Evolutionary conservation across 495 filamentous ascomycete genomes (phyloP).

Genomic region (Parachaetomium inaequale): DNA sequence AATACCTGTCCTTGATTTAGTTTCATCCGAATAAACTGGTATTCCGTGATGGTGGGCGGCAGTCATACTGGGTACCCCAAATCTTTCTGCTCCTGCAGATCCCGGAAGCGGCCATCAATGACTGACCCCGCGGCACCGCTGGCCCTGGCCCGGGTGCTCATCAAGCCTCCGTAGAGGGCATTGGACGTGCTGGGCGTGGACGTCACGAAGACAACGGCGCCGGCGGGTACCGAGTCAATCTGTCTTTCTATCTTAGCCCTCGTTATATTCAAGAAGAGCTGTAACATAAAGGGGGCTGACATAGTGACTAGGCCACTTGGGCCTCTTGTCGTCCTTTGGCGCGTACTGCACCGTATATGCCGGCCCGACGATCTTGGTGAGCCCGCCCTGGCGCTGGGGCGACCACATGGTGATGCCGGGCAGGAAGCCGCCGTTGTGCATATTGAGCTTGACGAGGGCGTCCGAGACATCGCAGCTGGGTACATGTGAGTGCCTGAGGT

Average conservation of each 20-base stretch:
- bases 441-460: constrained; percentile 48
- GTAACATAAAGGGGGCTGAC: constrained; percentile 30
- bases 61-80: constrained; percentile 42
- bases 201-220: constrained; percentile 55
- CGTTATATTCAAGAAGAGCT: not conserved
- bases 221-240: constrained; percentile 53
- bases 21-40: constrained; percentile 9
- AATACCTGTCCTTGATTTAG: constrained; percentile 38
- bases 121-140: constrained; percentile 45
- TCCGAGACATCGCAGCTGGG: constrained; percentile 46
- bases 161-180: constrained; percentile 58
- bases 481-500: not conserved
- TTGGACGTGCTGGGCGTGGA: constrained; percentile 50
- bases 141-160: constrained; percentile 52
- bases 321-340: constrained; percentile 42
- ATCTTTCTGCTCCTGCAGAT: constrained; percentile 57
- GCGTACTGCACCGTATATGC: constrained; percentile 57
- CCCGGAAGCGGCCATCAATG: constrained; percentile 57
- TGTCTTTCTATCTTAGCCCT: constrained; percentile 19
- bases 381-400: constrained; percentile 47
- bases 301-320: constrained; percentile 48
- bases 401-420: constrained; percentile 57
- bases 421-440: constrained; percentile 54
- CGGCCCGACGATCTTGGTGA: constrained; percentile 54
- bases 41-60: not conserved